A percentile compares a stretch with the other conserved stretches of the same genome.
Conservation (phyloP, 2,329 filamentous ascomycete species). For the Thielaviopsis euricoi region DNA sequence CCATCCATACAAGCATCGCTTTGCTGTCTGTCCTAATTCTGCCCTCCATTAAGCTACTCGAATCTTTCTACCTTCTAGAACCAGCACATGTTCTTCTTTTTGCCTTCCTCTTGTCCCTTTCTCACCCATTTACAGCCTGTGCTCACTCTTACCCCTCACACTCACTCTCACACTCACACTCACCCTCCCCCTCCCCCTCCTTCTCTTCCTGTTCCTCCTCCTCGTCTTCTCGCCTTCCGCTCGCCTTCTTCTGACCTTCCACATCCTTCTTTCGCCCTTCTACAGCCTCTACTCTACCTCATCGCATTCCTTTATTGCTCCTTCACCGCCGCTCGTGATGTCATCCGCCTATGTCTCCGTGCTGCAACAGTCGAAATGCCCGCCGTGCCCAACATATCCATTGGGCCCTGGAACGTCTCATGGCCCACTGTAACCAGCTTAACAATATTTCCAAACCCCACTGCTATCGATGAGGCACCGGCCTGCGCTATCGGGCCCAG, state of each 20-base stretch:
- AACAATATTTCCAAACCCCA: conserved; percentile 56
- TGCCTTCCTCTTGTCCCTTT: neutral
- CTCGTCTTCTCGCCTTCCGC: neutral
- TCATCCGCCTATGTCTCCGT: neutral
- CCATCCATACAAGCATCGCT: no score
- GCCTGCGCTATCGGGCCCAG: conserved; percentile 48
- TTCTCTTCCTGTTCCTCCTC: no score
- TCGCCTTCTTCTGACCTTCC: neutral
- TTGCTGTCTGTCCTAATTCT: no score
- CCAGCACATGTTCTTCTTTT: neutral
- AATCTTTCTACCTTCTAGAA: neutral
- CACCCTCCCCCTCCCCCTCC: no score
- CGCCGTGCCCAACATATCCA: conserved; percentile 15
- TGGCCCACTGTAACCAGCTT: conserved; percentile 54
- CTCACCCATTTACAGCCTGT: neutral
- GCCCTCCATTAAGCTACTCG: no score
- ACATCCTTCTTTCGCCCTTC: neutral
- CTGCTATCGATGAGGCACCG: conserved; percentile 47
- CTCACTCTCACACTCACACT: no score
- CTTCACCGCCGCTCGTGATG: neutral
- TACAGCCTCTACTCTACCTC: neutral
- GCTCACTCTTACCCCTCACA: neutral
- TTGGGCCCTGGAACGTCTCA: conserved; percentile 40
- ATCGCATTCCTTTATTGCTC: neutral
- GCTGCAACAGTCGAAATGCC: neutral